Conservation (phyloP, 352 stramenopile genomes). For the Pythium pyrilobum region DNA sequence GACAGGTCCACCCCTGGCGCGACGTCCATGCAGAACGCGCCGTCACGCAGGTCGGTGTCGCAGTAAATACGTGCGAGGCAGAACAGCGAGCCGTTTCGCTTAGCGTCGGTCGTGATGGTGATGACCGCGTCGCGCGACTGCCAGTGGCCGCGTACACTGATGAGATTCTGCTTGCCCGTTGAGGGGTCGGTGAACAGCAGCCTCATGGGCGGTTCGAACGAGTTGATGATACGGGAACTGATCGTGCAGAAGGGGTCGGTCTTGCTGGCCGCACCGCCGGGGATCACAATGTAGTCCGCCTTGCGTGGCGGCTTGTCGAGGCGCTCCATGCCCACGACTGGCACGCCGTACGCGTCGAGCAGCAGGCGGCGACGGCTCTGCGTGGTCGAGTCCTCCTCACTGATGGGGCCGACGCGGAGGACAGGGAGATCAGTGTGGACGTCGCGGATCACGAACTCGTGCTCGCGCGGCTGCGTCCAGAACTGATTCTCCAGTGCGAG, state of each 20-base stretch:
- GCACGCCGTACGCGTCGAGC: constrained; percentile 16
- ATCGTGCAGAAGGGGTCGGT: neutral
- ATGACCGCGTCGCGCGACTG: constrained; percentile 11
- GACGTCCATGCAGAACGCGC: constrained; percentile 10
- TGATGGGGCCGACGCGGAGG: constrained; percentile 8
- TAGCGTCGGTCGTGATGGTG: constrained; percentile 3
- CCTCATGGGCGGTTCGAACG: constrained; percentile 4
- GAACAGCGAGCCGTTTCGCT: neutral
- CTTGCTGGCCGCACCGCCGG: neutral
- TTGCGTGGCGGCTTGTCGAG: neutral
- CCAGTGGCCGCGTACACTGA: constrained; percentile 4
- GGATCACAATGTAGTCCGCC: constrained; percentile 12
- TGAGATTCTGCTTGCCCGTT: constrained; percentile 5
- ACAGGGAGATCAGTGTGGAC: neutral
- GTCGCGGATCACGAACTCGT: constrained; percentile 8
- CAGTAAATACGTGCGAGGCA: constrained; percentile 14
- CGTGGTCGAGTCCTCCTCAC: neutral
- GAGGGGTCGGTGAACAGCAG: constrained; percentile 12
- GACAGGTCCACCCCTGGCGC: constrained; percentile 12
- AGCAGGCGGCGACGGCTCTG: constrained; percentile 1
- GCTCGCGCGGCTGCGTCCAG: constrained; percentile 6
- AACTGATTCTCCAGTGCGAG: constrained; percentile 11
- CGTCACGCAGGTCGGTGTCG: neutral
- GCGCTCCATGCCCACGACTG: constrained; percentile 10
- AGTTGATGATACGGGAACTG: constrained; percentile 1